Evolutionary conservation across 2,329 filamentous ascomycete genomes (phyloP), one percentile per base, ranked within the genome.

Genomic region (Pestalotiopsis sp.): DNA sequence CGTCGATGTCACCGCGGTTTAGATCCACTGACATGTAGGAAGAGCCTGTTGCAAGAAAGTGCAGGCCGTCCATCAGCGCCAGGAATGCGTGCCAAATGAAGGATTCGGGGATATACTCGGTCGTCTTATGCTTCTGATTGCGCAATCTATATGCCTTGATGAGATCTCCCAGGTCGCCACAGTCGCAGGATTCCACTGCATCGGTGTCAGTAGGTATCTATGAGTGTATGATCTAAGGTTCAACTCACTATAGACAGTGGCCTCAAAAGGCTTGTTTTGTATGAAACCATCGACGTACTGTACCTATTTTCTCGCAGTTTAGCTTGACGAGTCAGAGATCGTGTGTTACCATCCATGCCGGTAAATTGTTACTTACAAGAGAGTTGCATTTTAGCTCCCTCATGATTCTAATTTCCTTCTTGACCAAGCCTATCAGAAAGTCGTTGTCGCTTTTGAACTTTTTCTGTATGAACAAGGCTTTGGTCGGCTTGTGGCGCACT

Each of bases 61-160:
- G 65, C 1, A 74, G 69, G 11, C 69, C 72, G 61, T 72, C 72
- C 17, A 70, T 67, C 14, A 74, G 39, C 3, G 65, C 67, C 14
- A 70, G 39, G 41, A 72, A 70, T 0, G 68, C 65, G 38, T 74
- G 69, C 72, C 72, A 73, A 36, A 74, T 67, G 49, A 74, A 73
- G 56, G 70, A 68, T 63, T 72, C 72, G 2, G 71, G 72, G 13
- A 74, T 62, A 14, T 61, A 62, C 12, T 67, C 65, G 2, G 4
- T 45, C 0, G 12, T 41, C 25, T 27, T 67, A 70, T 38, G 31
- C 31, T 36, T 36, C 6, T 36, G 31, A 7, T 66, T 70, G 20
- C 67, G 60, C 12, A 4, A 6, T 20, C 68, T 68, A 63, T 71
- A 72, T 5, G 13, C n/a, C 1, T 36, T 20, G 2, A 72, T 66